Percentiles rank a stretch among this genome's conserved stretches.
phyloP scores from a whole-genome alignment of 306 rosid genomes.

The Lotus japonicus region DNA sequence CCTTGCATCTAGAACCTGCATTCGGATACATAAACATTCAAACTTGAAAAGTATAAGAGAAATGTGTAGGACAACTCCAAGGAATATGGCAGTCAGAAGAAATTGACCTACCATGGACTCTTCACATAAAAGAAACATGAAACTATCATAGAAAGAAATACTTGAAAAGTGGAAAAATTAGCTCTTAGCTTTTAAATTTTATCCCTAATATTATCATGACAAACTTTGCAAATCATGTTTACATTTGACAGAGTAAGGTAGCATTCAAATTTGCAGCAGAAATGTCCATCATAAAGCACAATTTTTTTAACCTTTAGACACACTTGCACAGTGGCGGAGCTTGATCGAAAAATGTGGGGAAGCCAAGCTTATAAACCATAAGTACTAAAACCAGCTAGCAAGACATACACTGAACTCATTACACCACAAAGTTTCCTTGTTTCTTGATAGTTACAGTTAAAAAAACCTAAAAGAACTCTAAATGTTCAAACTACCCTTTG shows the following conservation, averaged over 20 bases:
- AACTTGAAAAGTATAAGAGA: not conserved
- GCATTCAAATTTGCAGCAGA: not conserved
- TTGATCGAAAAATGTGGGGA: no score
- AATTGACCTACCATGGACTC: conserved; percentile 3
- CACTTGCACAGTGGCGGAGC: no score
- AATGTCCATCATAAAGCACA: not conserved
- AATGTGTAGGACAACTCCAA: not conserved
- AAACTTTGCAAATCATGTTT: not conserved
- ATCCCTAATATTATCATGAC: not conserved
- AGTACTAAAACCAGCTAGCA: no score
- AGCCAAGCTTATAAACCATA: no score
- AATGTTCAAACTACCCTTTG: no score
- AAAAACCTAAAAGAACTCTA: no score
- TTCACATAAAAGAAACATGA: not conserved
- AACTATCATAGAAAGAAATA: not conserved
- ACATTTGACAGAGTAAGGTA: not conserved
- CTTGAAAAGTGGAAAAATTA: not conserved
- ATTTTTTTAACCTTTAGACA: not conserved
- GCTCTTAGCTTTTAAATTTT: not conserved
- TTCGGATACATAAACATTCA: conserved; percentile 8
- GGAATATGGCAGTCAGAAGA: not conserved
- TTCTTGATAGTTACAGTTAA: no score
- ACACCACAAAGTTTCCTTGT: no score
- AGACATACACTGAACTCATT: no score
- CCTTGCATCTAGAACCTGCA: conserved; percentile 93